Base-by-base conservation (phyloP, 2,329 filamentous ascomycete genomes). In the Colletotrichum liriopes region DNA sequence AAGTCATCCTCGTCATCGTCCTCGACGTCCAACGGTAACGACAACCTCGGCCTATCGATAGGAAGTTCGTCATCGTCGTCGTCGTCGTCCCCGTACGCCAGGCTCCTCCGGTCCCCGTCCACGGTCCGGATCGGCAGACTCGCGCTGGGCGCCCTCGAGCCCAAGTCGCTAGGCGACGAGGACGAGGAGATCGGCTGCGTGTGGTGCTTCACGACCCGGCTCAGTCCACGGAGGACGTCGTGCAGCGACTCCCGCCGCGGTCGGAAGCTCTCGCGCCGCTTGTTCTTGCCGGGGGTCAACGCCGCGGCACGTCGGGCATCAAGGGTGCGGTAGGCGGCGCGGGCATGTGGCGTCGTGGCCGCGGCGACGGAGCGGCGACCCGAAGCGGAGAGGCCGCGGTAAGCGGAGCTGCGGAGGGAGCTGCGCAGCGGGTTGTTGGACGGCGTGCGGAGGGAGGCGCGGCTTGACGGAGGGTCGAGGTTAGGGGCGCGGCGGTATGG, bases 251-350 rank as follows among this genome's bases (percentile, higher is more conserved):
- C 88, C 72, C 89, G 83, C 76, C 88, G 85, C 72, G 87, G 86
- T 75, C 87, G 86, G 62, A 88, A 77, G 77, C 90, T 92, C 75
- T 86, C 86, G n/a, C 90, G 85, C 26, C 88, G 67, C 41, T 71
- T 86, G 65, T 86, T 86, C 73, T 87, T 87, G 23, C 89, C 89
- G 0, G 90, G 90, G 0, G 90, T 92, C 73, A 91, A 86, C 59
- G 90, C 83, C 58, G 88, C 88, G 3, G 87, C 86, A 52, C 90
- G 87, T 6, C 90, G 88, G 74, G 87, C 85, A 75, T 91, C 86
- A 64, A 92, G 84, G 41, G 89, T 86, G 56, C 88, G 85, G 59
- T 86, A 86, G 54, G 90, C 90, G 14, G 90, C 90, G 75, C 87
- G 87, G 58, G 87, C 89, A 77, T 92, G 90, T 0, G 90, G 90